Percentiles rank a stretch among this genome's conserved stretches.
These are phyloP conservation scores for Albifimbria verrucaria DNA, from an alignment of 2,329 filamentous ascomycete species.

Conservation along the genomic window DNA sequence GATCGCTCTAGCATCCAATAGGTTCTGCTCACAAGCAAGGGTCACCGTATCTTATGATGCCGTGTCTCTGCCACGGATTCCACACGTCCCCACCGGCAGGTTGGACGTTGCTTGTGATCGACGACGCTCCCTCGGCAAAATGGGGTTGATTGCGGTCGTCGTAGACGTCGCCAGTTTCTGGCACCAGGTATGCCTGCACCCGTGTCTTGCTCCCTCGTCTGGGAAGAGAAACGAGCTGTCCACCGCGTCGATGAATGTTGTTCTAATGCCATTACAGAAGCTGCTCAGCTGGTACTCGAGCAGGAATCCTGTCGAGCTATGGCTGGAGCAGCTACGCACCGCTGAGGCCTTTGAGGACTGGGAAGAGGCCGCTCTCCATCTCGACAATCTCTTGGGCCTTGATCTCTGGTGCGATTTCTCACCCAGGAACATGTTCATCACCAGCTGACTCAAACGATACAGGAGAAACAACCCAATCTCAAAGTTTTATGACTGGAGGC, in stretches of 20 bases:
- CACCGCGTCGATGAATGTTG: conserved; percentile 7
- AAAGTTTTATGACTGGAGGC: conserved; percentile 79
- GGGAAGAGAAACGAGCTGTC: conserved; percentile 3
- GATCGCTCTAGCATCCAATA: no score
- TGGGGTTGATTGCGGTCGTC: conserved; percentile 48
- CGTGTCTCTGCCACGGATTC: background rate
- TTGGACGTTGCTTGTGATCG: conserved; percentile 26
- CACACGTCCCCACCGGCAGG: background rate
- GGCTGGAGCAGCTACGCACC: conserved; percentile 62
- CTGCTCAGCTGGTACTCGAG: conserved; percentile 64
- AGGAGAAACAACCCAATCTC: conserved; percentile 81
- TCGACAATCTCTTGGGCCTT: conserved; percentile 79
- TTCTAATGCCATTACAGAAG: conserved; percentile 48
- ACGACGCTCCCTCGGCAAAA: conserved; percentile 29
- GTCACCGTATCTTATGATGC: background rate
- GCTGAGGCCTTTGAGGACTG: conserved; percentile 78
- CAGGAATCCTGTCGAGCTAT: conserved; percentile 61
- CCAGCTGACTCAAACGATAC: conserved; percentile 11
- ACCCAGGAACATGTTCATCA: background rate
- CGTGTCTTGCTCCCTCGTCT: background rate
- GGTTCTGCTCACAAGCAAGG: no score
- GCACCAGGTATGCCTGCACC: conserved; percentile 50
- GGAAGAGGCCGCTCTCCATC: conserved; percentile 76
- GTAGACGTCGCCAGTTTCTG: conserved; percentile 62
- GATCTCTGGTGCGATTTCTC: conserved; percentile 67